Evolutionary conservation across 805 yeast species (phyloP), one percentile per base, ranked within the genome.

Genomic region (Zygoascus flipseniorum): DNA sequence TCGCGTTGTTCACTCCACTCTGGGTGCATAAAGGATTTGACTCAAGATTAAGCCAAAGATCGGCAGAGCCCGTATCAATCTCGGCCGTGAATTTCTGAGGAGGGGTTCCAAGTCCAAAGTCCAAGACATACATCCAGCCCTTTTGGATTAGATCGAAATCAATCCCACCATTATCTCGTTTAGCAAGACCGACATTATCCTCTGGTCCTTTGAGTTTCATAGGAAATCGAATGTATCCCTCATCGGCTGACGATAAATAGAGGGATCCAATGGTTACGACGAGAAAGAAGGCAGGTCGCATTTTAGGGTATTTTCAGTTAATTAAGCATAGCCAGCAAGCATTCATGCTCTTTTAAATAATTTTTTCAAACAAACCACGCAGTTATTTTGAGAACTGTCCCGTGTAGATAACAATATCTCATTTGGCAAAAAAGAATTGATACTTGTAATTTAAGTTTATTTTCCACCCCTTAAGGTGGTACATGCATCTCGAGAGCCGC

Each of bases 61-160:
- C 89, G 0, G 86, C 76, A 0, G 88, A 82, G 1, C 89, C 90
- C 1, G 89, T 84, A 62, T 84, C 90, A 18, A 84, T 63, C 37
- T 82, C 65, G 11, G 83, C 79, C 2, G 70, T 71, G 6, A 83
- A 70, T 13, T 71, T 64, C 62, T 83, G 84, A 0, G 72, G 62
- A 2, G 82, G 76, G 0, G 87, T 77, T 3, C 93, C 92, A 10
- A 85, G 53, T n/a, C 63, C 53, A 14, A 64, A 54, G 16, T 58
- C 43, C 37, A 59, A 43, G 20, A 52, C 49, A 54, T 59, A 60
- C 5, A 5, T 35, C 39, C 39, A 35, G 39, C 39, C 39, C 16
- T 13, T 35, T 3, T 5, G 4, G 16, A 3, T 3, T 11, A 35
- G 13, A 35, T 35, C 39, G 8, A 35, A 5, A 13, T 35, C 4